Percentiles rank a stretch among this genome's conserved stretches.
These are phyloP conservation scores for Claviceps capensis DNA, from an alignment of 2,329 filamentous ascomycete genomes.

Conservation along the genomic window DNA sequence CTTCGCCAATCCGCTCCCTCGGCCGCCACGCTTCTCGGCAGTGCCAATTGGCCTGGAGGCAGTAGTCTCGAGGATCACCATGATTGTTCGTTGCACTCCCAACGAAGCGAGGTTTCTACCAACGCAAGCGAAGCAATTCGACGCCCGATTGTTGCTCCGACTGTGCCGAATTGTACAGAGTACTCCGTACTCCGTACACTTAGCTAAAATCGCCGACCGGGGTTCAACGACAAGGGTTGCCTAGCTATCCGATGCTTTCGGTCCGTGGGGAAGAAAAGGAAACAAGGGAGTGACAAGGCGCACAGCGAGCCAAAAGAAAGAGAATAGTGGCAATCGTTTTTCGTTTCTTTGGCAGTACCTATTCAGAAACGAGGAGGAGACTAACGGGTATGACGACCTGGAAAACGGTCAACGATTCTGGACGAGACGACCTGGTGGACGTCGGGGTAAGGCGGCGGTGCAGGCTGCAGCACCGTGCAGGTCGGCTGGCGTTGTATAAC, in stretches of 20 bases:
- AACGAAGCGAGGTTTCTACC: background rate
- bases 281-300: constrained; percentile 3
- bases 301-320: background rate
- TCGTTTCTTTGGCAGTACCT: no score
- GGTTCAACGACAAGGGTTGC: background rate
- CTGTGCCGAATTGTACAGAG: background rate
- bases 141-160: background rate
- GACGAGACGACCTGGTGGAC: background rate
- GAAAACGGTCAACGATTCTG: background rate
- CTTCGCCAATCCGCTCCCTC: constrained; percentile 8
- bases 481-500: background rate
- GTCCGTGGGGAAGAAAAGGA: background rate
- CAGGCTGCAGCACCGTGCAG: background rate
- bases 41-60: constrained; percentile 6
- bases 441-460: background rate
- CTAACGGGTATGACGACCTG: background rate
- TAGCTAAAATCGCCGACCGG: background rate
- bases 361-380: background rate
- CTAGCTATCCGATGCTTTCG: background rate
- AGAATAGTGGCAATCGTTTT: background rate
- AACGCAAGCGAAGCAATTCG: background rate
- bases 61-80: constrained; percentile 10
- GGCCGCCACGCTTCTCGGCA: background rate
- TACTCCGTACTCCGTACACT: background rate
- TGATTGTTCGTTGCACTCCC: background rate